phyloP scores from a whole-genome alignment of 352 stramenopile species.

The Globisporangium nunn region DNA sequence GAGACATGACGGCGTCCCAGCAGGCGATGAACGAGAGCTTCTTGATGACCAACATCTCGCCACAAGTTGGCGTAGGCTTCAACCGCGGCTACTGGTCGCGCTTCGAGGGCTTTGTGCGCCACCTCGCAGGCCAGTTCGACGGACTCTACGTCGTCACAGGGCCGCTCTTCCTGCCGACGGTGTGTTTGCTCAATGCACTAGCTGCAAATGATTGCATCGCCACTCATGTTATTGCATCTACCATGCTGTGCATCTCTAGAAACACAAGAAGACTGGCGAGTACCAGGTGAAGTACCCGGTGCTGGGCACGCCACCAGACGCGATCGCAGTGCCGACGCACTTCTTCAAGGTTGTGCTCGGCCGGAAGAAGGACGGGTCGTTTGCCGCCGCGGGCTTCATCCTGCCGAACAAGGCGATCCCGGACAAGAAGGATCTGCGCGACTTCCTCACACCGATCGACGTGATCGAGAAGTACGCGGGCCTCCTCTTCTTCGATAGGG shows the following conservation, averaged over 20 bases:
- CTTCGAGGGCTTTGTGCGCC: conserved; percentile 82
- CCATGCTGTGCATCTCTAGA: conserved; percentile 20
- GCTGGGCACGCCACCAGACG: conserved; percentile 80
- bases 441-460: conserved; percentile 87
- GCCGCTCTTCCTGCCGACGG: conserved; percentile 89
- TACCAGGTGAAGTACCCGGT: conserved; percentile 69
- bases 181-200: conserved; percentile 9
- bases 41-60: conserved; percentile 93
- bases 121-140: conserved; percentile 72
- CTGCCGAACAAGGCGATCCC: conserved; percentile 87
- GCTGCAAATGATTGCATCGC: no score
- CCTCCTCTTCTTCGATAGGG: conserved; percentile 91
- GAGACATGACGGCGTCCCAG: conserved; percentile 83
- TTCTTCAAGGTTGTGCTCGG: conserved; percentile 95
- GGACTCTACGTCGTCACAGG: conserved; percentile 90
- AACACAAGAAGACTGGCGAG: conserved; percentile 56
- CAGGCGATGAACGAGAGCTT: conserved; percentile 90
- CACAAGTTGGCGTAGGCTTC: conserved; percentile 85
- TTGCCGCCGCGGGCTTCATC: conserved; percentile 90
- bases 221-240: not conserved
- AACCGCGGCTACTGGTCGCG: conserved; percentile 87
- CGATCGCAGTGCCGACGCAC: conserved; percentile 91
- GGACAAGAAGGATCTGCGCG: conserved; percentile 60
- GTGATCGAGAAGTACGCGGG: conserved; percentile 91
- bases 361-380: conserved; percentile 32